Evolutionary conservation across 495 filamentous ascomycete species (phyloP), one percentile per base, ranked within the genome.

Genomic region (Chaetomium cochliodes): DNA sequence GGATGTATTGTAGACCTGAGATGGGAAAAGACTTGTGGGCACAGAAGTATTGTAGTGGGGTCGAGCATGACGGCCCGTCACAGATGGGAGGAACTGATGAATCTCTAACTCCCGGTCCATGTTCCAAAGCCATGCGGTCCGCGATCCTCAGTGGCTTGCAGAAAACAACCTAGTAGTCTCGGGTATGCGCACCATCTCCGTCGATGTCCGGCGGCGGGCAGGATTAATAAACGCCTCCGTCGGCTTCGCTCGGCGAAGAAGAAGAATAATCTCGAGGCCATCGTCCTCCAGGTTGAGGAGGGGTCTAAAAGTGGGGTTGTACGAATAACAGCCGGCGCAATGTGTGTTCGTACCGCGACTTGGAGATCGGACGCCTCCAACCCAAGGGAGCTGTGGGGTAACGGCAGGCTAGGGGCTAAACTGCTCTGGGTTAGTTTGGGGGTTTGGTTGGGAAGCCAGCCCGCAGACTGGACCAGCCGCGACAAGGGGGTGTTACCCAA

Each of bases 391-490:
- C 47, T 44, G 63, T 73, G 72, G 72, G 67, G 72, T 52, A 66
- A 46, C 49, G 44, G 46, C 37, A 41, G 51, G 30, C 65, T 22
- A 50, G 0, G 11, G 64, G 67, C 73, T 70, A 70, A 22, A 2
- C 67, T 58, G 6, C 11, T 39, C 46, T 3, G 3, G 69, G 72
- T 33, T 76, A 74, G 70, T 28, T 16, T 25, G 1, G 0, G 52
- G 55, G 71, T 73, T 76, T 74, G 73, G 73, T 76, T 76, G 73
- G 70, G 73, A 69, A 69, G 63, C 51, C 33, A 62, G 30, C 33
- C 42, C 67, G 55, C 71, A 70, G 67, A 71, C 65, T 58, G 41
- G 53, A 50, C 56, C 25, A n/a, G 51, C 25, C 46, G 42, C n/a
- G 62, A 25, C 54, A 44, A 23, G 55, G 62, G 53, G 22, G 20